Evolutionary conservation across 2,329 filamentous ascomycete genomes (phyloP), one percentile per base, ranked within the genome.

Genomic region (Neospermospora avenae): DNA sequence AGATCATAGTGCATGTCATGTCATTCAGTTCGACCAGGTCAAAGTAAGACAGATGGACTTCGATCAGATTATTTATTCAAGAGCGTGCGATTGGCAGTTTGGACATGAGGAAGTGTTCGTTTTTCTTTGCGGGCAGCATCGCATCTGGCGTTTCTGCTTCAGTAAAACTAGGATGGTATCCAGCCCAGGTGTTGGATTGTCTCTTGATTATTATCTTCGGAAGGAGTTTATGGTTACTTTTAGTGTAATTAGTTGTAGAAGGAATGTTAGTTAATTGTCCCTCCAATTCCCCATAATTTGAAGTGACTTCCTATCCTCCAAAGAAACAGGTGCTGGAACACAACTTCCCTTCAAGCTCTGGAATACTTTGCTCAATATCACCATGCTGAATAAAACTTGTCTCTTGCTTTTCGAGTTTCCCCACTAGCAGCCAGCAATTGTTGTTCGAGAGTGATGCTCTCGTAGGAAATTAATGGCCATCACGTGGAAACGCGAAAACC

Each of bases 121-220:
- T 51, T 55, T 58, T 24, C 24, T 48, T 55, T 49, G 57, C 53
- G 53, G 54, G 58, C 52, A 63, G 64, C 66, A 69, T 68, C 65
- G 67, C 65, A 69, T 65, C 64, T 65, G 67, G 67, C 63, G 67
- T 68, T 69, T 64, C 54, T 54, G 48, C 48, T 51, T 51, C 48
- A 41, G 35, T 18, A 45, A 57, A 57, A 55, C 45, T 24, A 55
- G 55, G 46, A 41, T 18, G 62, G 56, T 49, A 48, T 34, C 55
- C 55, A 57, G 55, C 34, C 58, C 58, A 44, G 60, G 65, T 63
- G 63, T 63, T 58, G 34, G 55, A 51, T 18, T 59, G 55, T 49
- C 25, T 41, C 24, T 46, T 44, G 42, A 37, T 14, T 60, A 42
- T 39, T 45, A 18, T 53, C 20, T 49, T 22, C 3, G 31, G 48